These are phyloP conservation scores for Cryptococcus wingfieldii DNA, from an alignment of 1,284 basidiomycete genomes.

Conservation along the genomic window DNA sequence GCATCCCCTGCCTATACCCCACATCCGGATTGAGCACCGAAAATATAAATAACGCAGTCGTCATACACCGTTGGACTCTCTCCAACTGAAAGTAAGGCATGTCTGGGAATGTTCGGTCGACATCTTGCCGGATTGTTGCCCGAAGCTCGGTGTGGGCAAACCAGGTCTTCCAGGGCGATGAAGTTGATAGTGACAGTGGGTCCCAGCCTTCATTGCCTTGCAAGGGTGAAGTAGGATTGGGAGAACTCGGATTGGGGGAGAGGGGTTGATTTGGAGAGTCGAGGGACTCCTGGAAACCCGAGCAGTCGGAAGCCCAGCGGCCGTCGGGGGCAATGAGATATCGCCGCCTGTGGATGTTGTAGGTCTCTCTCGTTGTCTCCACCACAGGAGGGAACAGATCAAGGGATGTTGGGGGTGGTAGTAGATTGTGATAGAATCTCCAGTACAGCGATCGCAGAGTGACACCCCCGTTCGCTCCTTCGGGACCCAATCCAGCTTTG, in stretches of 20 bases:
- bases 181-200: constrained; percentile 74
- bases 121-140: constrained; percentile 82
- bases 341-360: constrained; percentile 42
- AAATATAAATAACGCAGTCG: constrained; percentile 79
- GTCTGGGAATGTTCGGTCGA: constrained; percentile 92
- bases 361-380: constrained; percentile 29
- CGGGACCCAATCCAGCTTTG: constrained; percentile 31
- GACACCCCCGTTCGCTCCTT: constrained; percentile 33
- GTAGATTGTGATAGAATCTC: constrained; percentile 46
- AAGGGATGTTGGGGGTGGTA: constrained; percentile 44
- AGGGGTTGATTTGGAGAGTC: background rate
- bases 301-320: constrained; percentile 50
- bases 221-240: background rate
- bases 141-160: constrained; percentile 79
- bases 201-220: constrained; percentile 59
- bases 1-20: constrained; percentile 87
- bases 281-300: constrained; percentile 30
- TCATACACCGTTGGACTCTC: constrained; percentile 70
- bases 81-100: constrained; percentile 75
- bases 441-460: constrained; percentile 47
- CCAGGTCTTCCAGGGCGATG: constrained; percentile 92
- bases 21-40: constrained; percentile 69
- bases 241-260: constrained; percentile 1
- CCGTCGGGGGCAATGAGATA: constrained; percentile 52
- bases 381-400: constrained; percentile 36